Conservation (phyloP, 164 flowering plant species). For the Magnolia sinica region DNA sequence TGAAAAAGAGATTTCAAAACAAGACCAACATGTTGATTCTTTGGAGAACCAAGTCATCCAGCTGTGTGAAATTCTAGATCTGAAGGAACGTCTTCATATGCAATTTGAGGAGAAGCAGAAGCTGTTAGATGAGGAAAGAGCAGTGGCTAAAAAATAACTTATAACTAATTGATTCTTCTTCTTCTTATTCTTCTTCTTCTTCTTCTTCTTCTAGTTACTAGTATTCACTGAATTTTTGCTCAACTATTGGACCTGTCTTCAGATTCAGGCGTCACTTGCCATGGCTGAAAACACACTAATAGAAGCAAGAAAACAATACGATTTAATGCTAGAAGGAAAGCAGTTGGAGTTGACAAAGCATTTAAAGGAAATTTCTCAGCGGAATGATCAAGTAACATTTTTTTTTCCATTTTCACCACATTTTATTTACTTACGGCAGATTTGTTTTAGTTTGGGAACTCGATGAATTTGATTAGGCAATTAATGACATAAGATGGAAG, state of each 20-base stretch:
- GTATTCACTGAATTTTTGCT: not conserved
- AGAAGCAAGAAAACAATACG: constrained; percentile 75
- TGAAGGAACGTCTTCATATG: constrained; percentile 55
- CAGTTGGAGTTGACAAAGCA: constrained; percentile 84
- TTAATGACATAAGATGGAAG: constrained; percentile 87
- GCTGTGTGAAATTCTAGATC: constrained; percentile 46
- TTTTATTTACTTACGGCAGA: not conserved
- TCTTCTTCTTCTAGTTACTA: not conserved
- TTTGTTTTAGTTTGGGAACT: constrained; percentile 12
- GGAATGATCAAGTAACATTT: constrained; percentile 82
- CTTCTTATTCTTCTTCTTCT: too few relatives aligned
- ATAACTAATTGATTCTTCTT: not conserved
- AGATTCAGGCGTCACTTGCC: constrained; percentile 53
- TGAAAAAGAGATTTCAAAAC: constrained; percentile 42
- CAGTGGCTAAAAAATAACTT: constrained; percentile 42
- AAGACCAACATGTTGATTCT: constrained; percentile 39
- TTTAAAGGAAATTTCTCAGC: constrained; percentile 90
- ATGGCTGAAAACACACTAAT: constrained; percentile 62
- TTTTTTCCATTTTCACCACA: not conserved
- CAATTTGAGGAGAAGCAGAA: constrained; percentile 48
- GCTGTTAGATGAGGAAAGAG: constrained; percentile 54
- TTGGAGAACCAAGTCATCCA: constrained; percentile 53
- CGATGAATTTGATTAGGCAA: constrained; percentile 54
- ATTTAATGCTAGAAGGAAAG: constrained; percentile 79
- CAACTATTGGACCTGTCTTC: constrained; percentile 17